Evolutionary conservation across 768 basidiomycete species (phyloP).

Genomic region (Tephrocybe sp.): DNA sequence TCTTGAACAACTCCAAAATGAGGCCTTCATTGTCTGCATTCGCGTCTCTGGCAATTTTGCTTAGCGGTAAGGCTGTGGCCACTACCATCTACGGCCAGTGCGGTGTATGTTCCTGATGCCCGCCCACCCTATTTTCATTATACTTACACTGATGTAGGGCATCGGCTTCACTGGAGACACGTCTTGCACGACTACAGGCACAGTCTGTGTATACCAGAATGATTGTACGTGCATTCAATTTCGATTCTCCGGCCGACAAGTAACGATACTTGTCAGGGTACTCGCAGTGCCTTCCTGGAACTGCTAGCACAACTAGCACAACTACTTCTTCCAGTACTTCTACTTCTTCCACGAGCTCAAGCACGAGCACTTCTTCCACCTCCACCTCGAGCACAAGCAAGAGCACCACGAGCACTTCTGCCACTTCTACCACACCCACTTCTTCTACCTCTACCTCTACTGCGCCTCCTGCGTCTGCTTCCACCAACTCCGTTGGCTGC

Average conservation of each 20-base stretch:
- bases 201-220: conserved; percentile 40
- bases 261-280: conserved; percentile 33
- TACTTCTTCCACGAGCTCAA: too few species aligned
- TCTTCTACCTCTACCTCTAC: conserved; percentile 27
- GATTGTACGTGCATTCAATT: conserved; percentile 31
- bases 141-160: conserved; percentile 26
- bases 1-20: conserved; percentile 21
- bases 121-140: background rate
- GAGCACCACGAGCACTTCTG: conserved; percentile 25
- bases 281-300: conserved; percentile 45
- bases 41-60: conserved; percentile 32
- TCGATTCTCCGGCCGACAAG: background rate
- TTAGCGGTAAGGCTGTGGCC: conserved; percentile 27
- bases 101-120: conserved; percentile 33
- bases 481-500: conserved; percentile 30
- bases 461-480: conserved; percentile 23
- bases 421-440: conserved; percentile 29
- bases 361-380: conserved; percentile 23
- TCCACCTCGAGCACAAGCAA: conserved; percentile 23
- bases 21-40: conserved; percentile 28
- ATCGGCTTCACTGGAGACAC: conserved; percentile 43
- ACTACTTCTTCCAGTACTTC: conserved; percentile 12
- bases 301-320: conserved; percentile 3
- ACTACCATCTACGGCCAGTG: conserved; percentile 53
- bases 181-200: conserved; percentile 39